Base-by-base conservation (phyloP, 2,329 filamentous ascomycete genomes). In the Orbilia javanica region DNA sequence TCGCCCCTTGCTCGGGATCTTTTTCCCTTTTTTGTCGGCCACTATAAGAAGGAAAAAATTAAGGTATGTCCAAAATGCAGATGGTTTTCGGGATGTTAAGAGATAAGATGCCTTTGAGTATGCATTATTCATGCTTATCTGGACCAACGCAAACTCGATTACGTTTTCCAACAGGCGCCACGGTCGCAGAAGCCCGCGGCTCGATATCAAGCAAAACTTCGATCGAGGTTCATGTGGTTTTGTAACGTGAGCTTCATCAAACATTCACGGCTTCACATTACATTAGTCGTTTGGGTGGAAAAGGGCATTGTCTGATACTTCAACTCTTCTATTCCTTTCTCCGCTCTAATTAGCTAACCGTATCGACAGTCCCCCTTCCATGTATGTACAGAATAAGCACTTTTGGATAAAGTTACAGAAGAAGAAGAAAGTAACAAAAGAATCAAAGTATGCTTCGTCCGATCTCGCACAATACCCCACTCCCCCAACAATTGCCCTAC, bases 101-200 rank as follows among this genome's bases (percentile, higher is more conserved):
- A 57, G 52, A 57, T 60, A 50, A 64, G 39, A 57, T 31, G 8
- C 36, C 50, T 6, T 31, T 69, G 66, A 50, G 42, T 64, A 60
- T 66, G 60, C 50, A 63, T 73, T 73, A 60, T 50, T 73, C 62
- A 73, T 73, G 48, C 62, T 66, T 73, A 66, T 66, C 62, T 36
- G 22, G 36, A 34, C 55, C 69, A 73, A 66, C 69, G 52, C 69
- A 73, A 73, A 66, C 27, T 44, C 31, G 25, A 73, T 73, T 73
- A 73, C 69, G 69, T 73, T 66, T 71, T 71, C 34, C 68, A 71
- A 71, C 68, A 64, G n/a, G n/a, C 13, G 44, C 13, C 18, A 4
- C 18, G 31, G 18, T 15, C 55, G 57, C 68, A 64, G 50, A 67
- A 60, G 60, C 55, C 69, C 62, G n/a, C n/a, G 69, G 48, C 15